A percentile compares a stretch with the other conserved stretches of the same genome.
Conservation (phyloP, 331 rosid genomes). For the Rosa hybrid region DNA sequence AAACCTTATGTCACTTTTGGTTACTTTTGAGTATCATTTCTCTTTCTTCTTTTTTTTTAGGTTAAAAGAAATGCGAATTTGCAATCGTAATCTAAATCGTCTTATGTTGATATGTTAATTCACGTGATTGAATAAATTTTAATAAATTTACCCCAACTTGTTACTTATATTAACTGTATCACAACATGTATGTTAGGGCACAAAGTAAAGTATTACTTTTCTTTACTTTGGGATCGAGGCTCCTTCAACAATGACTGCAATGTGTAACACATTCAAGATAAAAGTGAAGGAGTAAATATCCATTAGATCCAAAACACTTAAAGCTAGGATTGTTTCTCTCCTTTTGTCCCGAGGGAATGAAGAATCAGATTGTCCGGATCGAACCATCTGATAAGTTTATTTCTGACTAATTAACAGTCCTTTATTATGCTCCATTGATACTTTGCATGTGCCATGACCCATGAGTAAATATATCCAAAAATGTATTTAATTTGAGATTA, state of each 20-base stretch:
- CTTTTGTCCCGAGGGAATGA: constrained; percentile 31
- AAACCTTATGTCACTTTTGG: neutral
- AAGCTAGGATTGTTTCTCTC: constrained; percentile 31
- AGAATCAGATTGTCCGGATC: constrained; percentile 34
- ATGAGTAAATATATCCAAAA: constrained; percentile 9
- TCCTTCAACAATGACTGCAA: neutral
- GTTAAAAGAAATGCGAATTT: neutral
- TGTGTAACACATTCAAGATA: neutral
- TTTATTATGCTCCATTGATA: constrained; percentile 17
- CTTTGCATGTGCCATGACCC: constrained; percentile 25
- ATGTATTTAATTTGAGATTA: constrained; percentile 18
- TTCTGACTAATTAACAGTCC: constrained; percentile 33
- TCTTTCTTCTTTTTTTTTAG: neutral
- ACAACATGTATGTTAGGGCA: neutral
- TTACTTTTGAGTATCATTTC: neutral
- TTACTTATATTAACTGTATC: neutral
- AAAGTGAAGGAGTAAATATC: neutral
- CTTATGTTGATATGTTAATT: neutral
- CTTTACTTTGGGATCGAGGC: neutral
- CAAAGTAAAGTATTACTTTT: neutral
- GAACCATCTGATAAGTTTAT: constrained; percentile 41
- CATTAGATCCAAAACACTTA: constrained; percentile 17
- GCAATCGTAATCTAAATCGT: neutral
- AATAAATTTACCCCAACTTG: neutral
- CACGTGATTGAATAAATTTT: neutral